These are phyloP conservation scores for Tolypocladium sp. DNA, from an alignment of 2,329 filamentous ascomycete genomes.

Conservation along the genomic window DNA sequence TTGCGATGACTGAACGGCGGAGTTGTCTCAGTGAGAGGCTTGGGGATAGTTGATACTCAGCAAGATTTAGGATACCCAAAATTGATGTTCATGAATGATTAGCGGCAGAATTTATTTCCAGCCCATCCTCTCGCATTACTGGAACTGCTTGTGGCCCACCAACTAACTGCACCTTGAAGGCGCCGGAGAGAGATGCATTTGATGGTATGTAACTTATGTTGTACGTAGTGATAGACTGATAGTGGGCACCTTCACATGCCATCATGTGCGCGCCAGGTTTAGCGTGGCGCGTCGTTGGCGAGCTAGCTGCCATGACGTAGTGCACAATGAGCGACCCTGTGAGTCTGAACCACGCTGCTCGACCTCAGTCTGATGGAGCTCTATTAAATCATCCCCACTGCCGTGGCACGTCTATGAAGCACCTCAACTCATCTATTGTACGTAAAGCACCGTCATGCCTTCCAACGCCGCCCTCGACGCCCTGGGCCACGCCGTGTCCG, in stretches of 20 bases:
- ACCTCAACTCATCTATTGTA: not conserved
- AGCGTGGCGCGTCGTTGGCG: not conserved
- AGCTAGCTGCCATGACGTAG: not conserved
- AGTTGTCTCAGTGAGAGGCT: not conserved
- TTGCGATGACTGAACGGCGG: not conserved
- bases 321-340: not conserved
- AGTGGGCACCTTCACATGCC: not conserved
- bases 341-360: not conserved
- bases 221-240: not conserved
- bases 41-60: not conserved
- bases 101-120: not conserved
- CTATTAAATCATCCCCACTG: not conserved
- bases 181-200: not conserved
- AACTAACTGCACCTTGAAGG: not conserved
- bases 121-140: not conserved
- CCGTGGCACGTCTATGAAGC: not conserved
- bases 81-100: not conserved
- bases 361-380: not conserved
- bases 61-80: not conserved
- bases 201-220: not conserved
- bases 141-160: not conserved
- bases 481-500: conserved; percentile 72
- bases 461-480: conserved; percentile 50
- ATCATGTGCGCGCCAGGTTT: not conserved
- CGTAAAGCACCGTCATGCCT: conserved; percentile 11